Percentiles rank a stretch among this genome's conserved stretches.
Evolutionary conservation across 2,329 filamentous ascomycete species (phyloP).

Genomic region (Aciculosporium take): DNA sequence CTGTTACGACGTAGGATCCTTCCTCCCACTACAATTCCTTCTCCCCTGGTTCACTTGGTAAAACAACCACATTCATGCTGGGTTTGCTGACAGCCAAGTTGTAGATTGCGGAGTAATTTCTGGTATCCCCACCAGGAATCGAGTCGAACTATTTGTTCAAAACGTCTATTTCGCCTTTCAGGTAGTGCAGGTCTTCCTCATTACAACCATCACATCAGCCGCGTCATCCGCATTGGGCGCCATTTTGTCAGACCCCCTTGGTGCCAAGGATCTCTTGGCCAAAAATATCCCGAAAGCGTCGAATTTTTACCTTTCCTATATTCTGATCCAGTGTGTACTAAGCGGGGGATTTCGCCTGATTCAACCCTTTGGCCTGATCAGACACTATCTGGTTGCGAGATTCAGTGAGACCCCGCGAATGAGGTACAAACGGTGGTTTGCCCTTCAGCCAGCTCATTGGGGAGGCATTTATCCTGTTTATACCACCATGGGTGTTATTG

Average conservation of each 20-base stretch:
- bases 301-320: slow-evolving; percentile 91
- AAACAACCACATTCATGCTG: no score
- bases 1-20: slow-evolving; percentile 49
- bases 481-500: slow-evolving; percentile 67
- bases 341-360: slow-evolving; percentile 62
- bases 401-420: slow-evolving; percentile 67
- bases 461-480: slow-evolving; percentile 71
- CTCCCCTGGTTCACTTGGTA: not conserved
- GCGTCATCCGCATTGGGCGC: slow-evolving; percentile 54
- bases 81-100: slow-evolving; percentile 5
- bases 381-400: slow-evolving; percentile 47
- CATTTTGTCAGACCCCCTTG: slow-evolving; percentile 48
- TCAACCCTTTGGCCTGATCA: slow-evolving; percentile 50
- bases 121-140: slow-evolving; percentile 65
- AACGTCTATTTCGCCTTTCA: slow-evolving; percentile 87
- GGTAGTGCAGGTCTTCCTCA: slow-evolving; percentile 80
- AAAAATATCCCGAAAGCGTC: slow-evolving; percentile 65
- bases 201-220: slow-evolving; percentile 70
- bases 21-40: no score
- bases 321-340: slow-evolving; percentile 78
- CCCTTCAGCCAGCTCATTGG: slow-evolving; percentile 62
- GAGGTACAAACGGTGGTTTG: slow-evolving; percentile 66
- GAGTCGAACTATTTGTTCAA: slow-evolving; percentile 78
- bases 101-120: slow-evolving; percentile 60
- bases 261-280: slow-evolving; percentile 52